Base-by-base conservation (phyloP, 208 protist species). In the Wallacemonas collosoma region DNA sequence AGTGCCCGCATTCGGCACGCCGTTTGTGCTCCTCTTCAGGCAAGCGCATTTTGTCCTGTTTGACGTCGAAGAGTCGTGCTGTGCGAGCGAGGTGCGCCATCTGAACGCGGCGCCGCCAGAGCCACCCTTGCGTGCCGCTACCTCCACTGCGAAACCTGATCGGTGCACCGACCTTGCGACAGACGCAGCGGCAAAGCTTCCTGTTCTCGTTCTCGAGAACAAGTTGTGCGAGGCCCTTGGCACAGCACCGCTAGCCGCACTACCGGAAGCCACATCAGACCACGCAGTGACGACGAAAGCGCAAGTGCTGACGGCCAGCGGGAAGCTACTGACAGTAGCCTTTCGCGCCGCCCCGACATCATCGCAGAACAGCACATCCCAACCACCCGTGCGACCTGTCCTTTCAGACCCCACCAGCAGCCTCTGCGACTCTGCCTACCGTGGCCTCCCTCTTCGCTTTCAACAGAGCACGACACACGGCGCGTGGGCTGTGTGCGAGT, bases 21-120 rank as follows among this genome's bases (percentile, higher is more conserved):
- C 83, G 39, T 79, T 74, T 8, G 81, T 81, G 38, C 75, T 95
- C 38, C 84, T 93, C 70, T 93, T 93, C 68, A 80, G 76, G 2
- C 83, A 88, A 9, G 74, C 73, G 1, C 63, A 68, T 38, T 95
- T 86, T 76, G 50, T 89, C 50, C 62, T 90, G 1, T 91, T 93
- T 58, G 80, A 95, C 67, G 26, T 90, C 4, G 44, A 63, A 5
- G 11, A 72, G 15, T 43, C 57, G 44, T 8, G 40, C 40, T 48
- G 40, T 17, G 60, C 39, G 15, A 65, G 41, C 7, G 60, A 65
- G 38, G 60, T 65, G 43, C 38, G 60, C 12, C 60, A 65, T 17
- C 15, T 65, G 60, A 38, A 50, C 40, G 44, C 60, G 15, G 40
- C 38, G 7, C 60, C 60, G 8, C 60, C 60, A n/a, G 60, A 44